A percentile compares a stretch with the other conserved stretches of the same genome.
Evolutionary conservation across 2,329 filamentous ascomycete species (phyloP).

Genomic region (Dendryphion nanum): DNA sequence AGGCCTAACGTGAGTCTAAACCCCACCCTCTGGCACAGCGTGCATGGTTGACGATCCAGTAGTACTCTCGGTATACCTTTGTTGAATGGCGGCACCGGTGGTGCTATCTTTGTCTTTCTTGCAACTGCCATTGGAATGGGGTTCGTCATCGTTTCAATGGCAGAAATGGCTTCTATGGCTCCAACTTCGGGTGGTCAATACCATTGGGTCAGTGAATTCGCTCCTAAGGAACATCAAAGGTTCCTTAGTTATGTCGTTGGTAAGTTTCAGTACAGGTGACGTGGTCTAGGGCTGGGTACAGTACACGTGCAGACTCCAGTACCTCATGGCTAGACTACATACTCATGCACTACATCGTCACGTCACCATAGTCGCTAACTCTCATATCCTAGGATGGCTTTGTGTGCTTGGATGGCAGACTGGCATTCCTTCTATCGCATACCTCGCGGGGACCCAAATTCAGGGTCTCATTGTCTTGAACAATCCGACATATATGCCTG

Average conservation of each 20-base stretch:
- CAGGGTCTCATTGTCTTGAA: conserved; percentile 40
- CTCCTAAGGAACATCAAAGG: conserved; percentile 25
- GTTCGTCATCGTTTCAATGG: conserved; percentile 27
- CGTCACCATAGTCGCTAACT: too few relatives aligned
- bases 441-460: conserved; percentile 27
- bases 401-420: conserved; percentile 44
- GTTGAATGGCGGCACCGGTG: conserved; percentile 34
- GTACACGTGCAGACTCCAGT: too few relatives aligned
- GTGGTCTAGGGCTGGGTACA: conserved; percentile 1
- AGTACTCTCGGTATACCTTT: conserved; percentile 11
- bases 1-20: conserved; percentile 4
- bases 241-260: conserved; percentile 33
- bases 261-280: conserved; percentile 1
- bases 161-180: conserved; percentile 33
- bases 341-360: too few relatives aligned
- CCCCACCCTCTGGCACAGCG: not conserved
- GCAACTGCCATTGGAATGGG: conserved; percentile 32
- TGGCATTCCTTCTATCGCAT: conserved; percentile 29
- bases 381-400: conserved; percentile 47
- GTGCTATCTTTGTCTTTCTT: conserved; percentile 35
- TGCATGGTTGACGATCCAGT: not conserved
- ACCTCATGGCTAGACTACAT: too few relatives aligned
- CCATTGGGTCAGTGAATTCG: conserved; percentile 20
- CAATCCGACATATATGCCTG: conserved; percentile 33
- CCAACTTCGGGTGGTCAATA: conserved; percentile 18